These are phyloP conservation scores for Nakaseomyces kungkrabaensis DNA, from an alignment of 1,139 yeast genomes.

Conservation along the genomic window DNA sequence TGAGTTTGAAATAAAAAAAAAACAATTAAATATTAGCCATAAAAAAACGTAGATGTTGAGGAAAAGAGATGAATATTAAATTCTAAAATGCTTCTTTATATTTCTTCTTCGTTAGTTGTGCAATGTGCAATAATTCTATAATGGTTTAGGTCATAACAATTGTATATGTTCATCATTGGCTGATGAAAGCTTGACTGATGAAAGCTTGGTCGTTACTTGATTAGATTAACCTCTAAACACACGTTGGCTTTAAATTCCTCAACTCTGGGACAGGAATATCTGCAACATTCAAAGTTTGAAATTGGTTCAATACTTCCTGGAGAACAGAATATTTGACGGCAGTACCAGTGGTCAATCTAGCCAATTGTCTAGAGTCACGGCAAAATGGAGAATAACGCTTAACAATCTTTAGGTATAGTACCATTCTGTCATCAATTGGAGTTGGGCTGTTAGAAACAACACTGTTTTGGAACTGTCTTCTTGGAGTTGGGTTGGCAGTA, in stretches of 20 bases:
- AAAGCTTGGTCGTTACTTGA: neutral
- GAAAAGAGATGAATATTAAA: conserved; percentile 2
- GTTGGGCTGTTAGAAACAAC: conserved; percentile 10
- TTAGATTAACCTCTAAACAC: conserved; percentile 8
- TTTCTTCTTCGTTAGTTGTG: conserved; percentile 1
- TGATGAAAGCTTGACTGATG: neutral
- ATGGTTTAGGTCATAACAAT: neutral
- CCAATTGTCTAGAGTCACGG: conserved; percentile 37
- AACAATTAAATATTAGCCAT: conserved; percentile 3
- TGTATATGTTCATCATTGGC: neutral
- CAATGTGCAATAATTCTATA: conserved; percentile 2
- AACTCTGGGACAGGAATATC: conserved; percentile 35
- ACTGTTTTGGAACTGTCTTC: conserved; percentile 15
- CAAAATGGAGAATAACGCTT: conserved; percentile 41
- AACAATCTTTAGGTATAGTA: conserved; percentile 50
- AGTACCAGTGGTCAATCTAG: conserved; percentile 35
- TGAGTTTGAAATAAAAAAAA: neutral
- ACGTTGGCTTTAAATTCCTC: conserved; percentile 21
- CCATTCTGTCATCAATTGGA: conserved; percentile 36
- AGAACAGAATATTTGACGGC: conserved; percentile 34
- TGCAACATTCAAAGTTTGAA: conserved; percentile 30
- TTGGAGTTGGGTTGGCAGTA: conserved; percentile 2
- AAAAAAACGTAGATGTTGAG: neutral
- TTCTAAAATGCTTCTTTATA: neutral
- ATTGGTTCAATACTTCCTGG: conserved; percentile 32